Conservation (phyloP, 768 basidiomycete species). For the Naematelia encephala region DNA sequence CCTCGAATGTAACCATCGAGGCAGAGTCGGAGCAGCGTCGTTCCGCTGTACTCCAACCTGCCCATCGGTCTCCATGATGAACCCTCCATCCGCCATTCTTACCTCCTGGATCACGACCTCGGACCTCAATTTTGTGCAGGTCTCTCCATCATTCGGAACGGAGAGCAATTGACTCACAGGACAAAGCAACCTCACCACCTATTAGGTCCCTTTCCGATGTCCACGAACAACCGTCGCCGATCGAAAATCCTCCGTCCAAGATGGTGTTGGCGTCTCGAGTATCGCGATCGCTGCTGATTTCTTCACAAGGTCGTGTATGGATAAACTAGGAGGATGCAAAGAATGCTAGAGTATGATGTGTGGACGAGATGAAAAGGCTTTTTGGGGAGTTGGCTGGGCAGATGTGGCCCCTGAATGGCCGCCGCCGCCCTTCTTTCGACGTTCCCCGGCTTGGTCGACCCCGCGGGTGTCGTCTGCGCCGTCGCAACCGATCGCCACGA, state of each 20-base stretch:
- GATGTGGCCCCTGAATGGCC: neutral
- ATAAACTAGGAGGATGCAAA: neutral
- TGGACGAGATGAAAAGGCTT: neutral
- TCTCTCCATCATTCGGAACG: no score
- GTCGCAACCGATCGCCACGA: conserved; percentile 1
- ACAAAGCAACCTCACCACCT: neutral
- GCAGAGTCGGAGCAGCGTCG: no score
- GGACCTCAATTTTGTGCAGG: no score
- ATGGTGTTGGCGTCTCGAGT: neutral
- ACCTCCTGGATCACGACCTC: no score
- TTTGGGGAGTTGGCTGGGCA: neutral
- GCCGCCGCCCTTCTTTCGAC: neutral
- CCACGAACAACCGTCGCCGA: no score
- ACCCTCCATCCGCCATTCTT: no score
- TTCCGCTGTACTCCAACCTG: no score
- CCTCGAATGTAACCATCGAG: no score
- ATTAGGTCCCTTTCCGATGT: no score
- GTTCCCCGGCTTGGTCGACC: neutral
- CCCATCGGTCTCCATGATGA: no score
- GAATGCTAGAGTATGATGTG: neutral
- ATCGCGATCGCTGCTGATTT: neutral
- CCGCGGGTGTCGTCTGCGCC: conserved; percentile 1
- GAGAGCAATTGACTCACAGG: neutral
- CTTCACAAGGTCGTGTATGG: neutral
- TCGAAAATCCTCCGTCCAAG: neutral